Conservation (phyloP, 192 early-diverging fungal species). For the Rhizophagus sp. region DNA sequence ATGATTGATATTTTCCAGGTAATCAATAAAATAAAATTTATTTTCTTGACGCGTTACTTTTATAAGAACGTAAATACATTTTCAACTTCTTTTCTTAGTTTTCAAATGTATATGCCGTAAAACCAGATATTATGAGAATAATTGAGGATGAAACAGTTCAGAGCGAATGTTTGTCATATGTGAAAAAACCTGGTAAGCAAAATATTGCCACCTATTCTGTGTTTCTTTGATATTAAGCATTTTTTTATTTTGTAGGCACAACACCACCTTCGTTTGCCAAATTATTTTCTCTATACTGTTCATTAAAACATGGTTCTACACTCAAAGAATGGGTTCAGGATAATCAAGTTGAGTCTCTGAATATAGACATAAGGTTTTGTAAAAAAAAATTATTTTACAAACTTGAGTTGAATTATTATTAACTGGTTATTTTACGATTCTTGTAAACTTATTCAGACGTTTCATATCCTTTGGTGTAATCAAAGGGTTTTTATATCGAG, state of each 20-base stretch:
- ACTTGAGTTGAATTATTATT: neutral
- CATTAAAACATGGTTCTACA: conserved; percentile 72
- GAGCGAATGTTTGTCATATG: conserved; percentile 76
- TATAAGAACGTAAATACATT: neutral
- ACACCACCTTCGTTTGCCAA: conserved; percentile 62
- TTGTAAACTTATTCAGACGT: conserved; percentile 51
- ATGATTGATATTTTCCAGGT: conserved; percentile 91
- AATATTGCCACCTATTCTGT: neutral
- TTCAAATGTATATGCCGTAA: conserved; percentile 83
- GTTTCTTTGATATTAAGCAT: neutral
- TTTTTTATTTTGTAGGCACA: conserved; percentile 37
- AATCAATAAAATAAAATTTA: neutral
- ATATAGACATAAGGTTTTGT: conserved; percentile 79
- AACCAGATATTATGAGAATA: conserved; percentile 60
- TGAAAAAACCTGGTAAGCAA: conserved; percentile 52
- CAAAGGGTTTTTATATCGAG: conserved; percentile 78
- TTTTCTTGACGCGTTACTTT: neutral
- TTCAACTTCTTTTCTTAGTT: conserved; percentile 45
- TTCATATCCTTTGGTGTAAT: conserved; percentile 91
- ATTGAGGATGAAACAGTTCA: conserved; percentile 67
- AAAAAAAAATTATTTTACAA: conserved; percentile 13
- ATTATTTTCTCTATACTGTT: conserved; percentile 78
- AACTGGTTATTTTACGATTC: neutral
- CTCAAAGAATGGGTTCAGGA: conserved; percentile 88
- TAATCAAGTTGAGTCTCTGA: conserved; percentile 60